A percentile compares a stretch with the other conserved stretches of the same genome.
phyloP scores from a whole-genome alignment of 108 stramenopile genomes.

The Nitzschia sp. region DNA sequence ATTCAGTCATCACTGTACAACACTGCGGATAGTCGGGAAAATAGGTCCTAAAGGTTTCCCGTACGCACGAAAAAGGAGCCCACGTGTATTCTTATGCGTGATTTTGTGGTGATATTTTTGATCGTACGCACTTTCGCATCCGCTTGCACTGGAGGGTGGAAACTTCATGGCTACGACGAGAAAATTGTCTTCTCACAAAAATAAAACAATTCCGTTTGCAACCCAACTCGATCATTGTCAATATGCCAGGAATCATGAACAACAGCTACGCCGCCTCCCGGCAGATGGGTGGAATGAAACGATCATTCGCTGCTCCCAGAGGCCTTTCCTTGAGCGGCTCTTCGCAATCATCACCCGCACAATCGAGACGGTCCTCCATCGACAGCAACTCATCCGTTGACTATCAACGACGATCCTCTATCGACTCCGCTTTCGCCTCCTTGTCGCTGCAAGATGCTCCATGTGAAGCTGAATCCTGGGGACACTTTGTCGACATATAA shows the following conservation, averaged over 20 bases:
- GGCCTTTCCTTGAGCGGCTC: background rate
- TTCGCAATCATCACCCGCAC: background rate
- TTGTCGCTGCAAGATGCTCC: background rate
- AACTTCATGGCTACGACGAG: no score
- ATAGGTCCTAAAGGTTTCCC: no score
- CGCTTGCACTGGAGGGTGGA: no score
- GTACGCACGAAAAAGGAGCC: no score
- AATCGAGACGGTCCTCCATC: background rate
- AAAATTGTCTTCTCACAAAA: slow-evolving; percentile 2
- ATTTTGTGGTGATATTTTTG: no score
- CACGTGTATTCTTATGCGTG: no score
- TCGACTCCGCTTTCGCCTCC: background rate
- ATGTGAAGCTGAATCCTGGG: background rate
- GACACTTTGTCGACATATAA: slow-evolving; percentile 11
- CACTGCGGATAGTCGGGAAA: no score
- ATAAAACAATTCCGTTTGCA: background rate
- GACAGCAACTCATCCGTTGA: background rate
- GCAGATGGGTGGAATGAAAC: background rate
- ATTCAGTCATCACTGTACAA: no score
- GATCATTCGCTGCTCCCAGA: background rate
- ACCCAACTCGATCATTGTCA: background rate
- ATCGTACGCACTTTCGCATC: no score
- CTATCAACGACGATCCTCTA: background rate
- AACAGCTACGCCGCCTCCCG: slow-evolving; percentile 1
- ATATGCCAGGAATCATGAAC: slow-evolving; percentile 8